Conservation (phyloP, 2,329 filamentous ascomycete genomes). For the Chaetomium sp. region DNA sequence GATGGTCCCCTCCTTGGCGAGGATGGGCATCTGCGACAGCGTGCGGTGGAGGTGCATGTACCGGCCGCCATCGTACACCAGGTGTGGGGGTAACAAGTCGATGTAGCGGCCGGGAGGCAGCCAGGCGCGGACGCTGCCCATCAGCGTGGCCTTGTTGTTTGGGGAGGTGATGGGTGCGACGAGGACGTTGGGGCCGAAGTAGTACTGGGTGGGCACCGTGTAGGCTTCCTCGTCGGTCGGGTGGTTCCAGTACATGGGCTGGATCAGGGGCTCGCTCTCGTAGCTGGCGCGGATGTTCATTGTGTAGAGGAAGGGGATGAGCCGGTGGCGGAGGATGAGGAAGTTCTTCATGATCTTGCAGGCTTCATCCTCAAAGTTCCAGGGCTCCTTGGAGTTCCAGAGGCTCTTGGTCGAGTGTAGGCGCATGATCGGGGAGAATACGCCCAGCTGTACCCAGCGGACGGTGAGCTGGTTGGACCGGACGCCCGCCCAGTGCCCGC, state of each 20-base stretch:
- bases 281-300: conserved; percentile 53
- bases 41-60: conserved; percentile 54
- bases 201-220: conserved; percentile 58
- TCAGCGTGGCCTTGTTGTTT: conserved; percentile 48
- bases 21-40: conserved; percentile 54
- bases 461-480: conserved; percentile 61
- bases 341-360: conserved; percentile 51
- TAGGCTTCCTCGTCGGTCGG: conserved; percentile 55
- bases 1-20: conserved; percentile 60
- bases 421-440: conserved; percentile 62
- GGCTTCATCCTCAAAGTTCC: conserved; percentile 54
- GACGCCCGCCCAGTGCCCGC: conserved; percentile 60
- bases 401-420: conserved; percentile 60
- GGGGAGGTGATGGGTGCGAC: conserved; percentile 59
- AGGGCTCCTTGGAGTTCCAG: conserved; percentile 65
- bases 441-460: conserved; percentile 64
- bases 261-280: conserved; percentile 55
- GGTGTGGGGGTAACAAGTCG: conserved; percentile 58
- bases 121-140: conserved; percentile 56
- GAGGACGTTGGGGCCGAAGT: conserved; percentile 59
- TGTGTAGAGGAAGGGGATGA: conserved; percentile 63
- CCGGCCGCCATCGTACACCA: conserved; percentile 59
- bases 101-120: conserved; percentile 57
- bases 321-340: conserved; percentile 57
- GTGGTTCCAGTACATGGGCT: conserved; percentile 65